Conservation (phyloP, 2,329 filamentous ascomycete genomes). For the Penicillium fuscoglaucum region DNA sequence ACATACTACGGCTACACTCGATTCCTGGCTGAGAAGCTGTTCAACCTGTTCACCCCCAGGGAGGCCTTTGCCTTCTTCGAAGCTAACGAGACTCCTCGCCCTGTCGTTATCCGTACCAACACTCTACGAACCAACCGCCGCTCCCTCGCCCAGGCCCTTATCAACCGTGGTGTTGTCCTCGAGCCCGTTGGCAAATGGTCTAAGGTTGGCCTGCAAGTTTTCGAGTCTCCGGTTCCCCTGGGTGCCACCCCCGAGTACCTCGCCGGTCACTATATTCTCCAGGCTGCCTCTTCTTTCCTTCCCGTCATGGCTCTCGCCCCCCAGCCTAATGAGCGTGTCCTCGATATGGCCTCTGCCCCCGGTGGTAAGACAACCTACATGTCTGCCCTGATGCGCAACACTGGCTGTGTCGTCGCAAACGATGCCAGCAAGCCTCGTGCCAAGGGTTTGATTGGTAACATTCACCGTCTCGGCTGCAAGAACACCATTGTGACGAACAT, state of each 20-base stretch:
- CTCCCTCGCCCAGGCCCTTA: constrained; percentile 87
- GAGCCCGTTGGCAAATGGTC: constrained; percentile 98
- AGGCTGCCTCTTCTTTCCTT: constrained; percentile 93
- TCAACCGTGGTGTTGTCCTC: constrained; percentile 93
- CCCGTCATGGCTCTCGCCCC: constrained; percentile 97
- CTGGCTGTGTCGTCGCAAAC: constrained; percentile 92
- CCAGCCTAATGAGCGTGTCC: constrained; percentile 85
- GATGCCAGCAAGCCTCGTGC: constrained; percentile 91
- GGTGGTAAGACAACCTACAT: constrained; percentile 96
- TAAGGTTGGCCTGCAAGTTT: constrained; percentile 95
- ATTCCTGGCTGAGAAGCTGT: constrained; percentile 94
- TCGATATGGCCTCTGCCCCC: constrained; percentile 93
- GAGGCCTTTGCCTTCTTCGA: constrained; percentile 99
- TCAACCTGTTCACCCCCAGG: constrained; percentile 84
- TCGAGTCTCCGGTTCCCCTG: constrained; percentile 82
- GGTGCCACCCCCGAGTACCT: constrained; percentile 97
- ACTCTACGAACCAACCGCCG: constrained; percentile 75
- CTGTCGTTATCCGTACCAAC: constrained; percentile 95
- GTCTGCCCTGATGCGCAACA: constrained; percentile 97
- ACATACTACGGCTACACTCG: constrained; percentile 95
- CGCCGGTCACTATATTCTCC: constrained; percentile 94
- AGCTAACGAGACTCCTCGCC: constrained; percentile 91
- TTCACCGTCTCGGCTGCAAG: constrained; percentile 88
- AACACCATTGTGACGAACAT: constrained; percentile 97
- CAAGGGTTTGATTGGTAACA: constrained; percentile 97